These are phyloP conservation scores for Salinomyces thailandicus DNA, from an alignment of 2,329 filamentous ascomycete species.

Conservation along the genomic window DNA sequence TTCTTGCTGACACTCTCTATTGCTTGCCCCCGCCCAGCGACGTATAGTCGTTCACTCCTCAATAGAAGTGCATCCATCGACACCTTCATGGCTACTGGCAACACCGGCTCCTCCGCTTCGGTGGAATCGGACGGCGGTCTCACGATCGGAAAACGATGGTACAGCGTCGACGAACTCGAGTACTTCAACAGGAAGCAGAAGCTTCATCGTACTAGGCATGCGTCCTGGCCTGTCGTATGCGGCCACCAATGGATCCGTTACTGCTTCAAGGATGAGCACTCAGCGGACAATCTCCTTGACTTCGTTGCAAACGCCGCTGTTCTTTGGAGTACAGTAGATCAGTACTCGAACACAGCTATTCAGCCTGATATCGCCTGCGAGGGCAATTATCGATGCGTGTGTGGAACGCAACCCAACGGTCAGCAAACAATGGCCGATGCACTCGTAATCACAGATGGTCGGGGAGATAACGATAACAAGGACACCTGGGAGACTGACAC, in stretches of 20 bases:
- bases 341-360: not conserved
- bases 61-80: too few species aligned
- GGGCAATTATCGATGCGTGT: not conserved
- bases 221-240: not conserved
- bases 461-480: not conserved
- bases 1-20: not conserved
- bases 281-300: not conserved
- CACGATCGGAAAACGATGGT: not conserved
- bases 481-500: not conserved
- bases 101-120: too few species aligned
- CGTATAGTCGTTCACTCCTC: too few species aligned
- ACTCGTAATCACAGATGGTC: not conserved
- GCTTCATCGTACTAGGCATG: not conserved
- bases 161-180: not conserved
- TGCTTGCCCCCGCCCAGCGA: not conserved
- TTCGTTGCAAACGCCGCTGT: not conserved
- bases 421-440: not conserved
- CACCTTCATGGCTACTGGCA: too few species aligned
- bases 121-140: not conserved
- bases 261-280: slow-evolving; percentile 1
- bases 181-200: not conserved
- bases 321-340: not conserved
- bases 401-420: not conserved
- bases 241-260: not conserved
- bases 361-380: not conserved